Percentiles rank a stretch among this genome's conserved stretches.
Evolutionary conservation across 306 rosid species (phyloP).

Genomic region (Cyamopsis tetragonoloba): DNA sequence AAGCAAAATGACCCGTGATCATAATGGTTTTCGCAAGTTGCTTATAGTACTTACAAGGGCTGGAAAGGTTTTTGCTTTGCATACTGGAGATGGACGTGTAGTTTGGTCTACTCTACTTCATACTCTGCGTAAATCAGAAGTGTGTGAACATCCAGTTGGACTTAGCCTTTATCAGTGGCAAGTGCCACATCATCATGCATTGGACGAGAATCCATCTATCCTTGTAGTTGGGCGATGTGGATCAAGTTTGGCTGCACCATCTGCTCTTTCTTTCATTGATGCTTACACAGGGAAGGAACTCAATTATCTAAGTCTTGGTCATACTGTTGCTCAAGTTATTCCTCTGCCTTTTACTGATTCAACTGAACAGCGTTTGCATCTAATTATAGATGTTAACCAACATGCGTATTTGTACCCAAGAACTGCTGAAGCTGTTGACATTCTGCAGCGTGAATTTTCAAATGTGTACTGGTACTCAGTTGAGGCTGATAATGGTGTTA

Average conservation of each 20-base stretch:
- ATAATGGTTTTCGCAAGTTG: slow-evolving; percentile 93
- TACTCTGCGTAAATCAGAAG: slow-evolving; percentile 60
- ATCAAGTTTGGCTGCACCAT: slow-evolving; percentile 51
- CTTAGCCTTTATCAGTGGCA: slow-evolving; percentile 94
- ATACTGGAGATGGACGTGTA: slow-evolving; percentile 92
- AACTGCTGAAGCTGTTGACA: slow-evolving; percentile 73
- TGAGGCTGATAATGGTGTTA: slow-evolving; percentile 63
- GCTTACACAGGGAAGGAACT: slow-evolving; percentile 75
- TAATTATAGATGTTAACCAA: slow-evolving; percentile 58
- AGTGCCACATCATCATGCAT: slow-evolving; percentile 91
- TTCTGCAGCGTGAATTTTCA: slow-evolving; percentile 63
- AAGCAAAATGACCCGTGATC: slow-evolving; percentile 98
- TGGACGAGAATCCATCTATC: slow-evolving; percentile 90
- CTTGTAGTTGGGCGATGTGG: slow-evolving; percentile 82
- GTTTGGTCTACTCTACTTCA: slow-evolving; percentile 77
- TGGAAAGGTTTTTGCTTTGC: slow-evolving; percentile 92
- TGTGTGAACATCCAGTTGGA: slow-evolving; percentile 62
- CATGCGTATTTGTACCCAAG: slow-evolving; percentile 76
- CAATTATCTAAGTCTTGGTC: slow-evolving; percentile 46
- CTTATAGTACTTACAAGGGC: slow-evolving; percentile 84
- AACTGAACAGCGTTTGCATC: slow-evolving; percentile 85
- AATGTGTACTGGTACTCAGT: slow-evolving; percentile 95
- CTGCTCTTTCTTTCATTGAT: slow-evolving; percentile 80
- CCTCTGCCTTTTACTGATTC: slow-evolving; percentile 88
- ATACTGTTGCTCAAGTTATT: slow-evolving; percentile 66